Conservation (phyloP, 2,329 filamentous ascomycete species). For the Arthrinium phaeospermum region DNA sequence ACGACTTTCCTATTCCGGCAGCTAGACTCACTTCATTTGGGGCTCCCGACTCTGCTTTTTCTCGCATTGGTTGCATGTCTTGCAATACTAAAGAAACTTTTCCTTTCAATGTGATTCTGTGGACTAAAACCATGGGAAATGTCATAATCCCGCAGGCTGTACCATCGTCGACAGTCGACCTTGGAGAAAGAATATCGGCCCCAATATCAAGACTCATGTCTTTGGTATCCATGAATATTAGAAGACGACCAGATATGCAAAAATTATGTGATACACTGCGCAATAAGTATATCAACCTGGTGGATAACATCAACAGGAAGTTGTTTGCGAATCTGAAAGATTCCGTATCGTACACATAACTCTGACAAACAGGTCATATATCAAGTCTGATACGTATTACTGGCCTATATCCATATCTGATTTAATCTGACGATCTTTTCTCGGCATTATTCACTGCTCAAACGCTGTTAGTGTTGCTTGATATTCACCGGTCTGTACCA, state of each 20-base stretch:
- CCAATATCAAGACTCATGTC: not conserved
- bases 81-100: not conserved
- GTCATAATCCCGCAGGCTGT: not conserved
- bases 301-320: too few species aligned
- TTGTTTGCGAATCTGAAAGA: too few species aligned
- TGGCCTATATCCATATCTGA: too few species aligned
- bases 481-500: too few species aligned
- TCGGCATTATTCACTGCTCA: too few species aligned
- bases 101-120: not conserved
- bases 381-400: too few species aligned
- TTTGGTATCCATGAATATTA: rapidly evolving
- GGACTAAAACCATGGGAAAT: not conserved
- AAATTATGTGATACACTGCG: not conserved
- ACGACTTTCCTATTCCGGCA: constrained; percentile 1
- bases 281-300: too few species aligned
- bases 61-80: not conserved
- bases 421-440: too few species aligned
- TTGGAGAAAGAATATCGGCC: too few species aligned
- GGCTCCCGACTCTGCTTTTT: not conserved
- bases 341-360: too few species aligned
- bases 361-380: too few species aligned
- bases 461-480: too few species aligned
- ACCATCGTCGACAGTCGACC: not conserved
- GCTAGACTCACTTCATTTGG: not conserved
- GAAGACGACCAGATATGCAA: not conserved